Evolutionary conservation across 129 eudicot species (phyloP), one percentile per base, ranked within the genome.

Genomic region (Silybum marianum): DNA sequence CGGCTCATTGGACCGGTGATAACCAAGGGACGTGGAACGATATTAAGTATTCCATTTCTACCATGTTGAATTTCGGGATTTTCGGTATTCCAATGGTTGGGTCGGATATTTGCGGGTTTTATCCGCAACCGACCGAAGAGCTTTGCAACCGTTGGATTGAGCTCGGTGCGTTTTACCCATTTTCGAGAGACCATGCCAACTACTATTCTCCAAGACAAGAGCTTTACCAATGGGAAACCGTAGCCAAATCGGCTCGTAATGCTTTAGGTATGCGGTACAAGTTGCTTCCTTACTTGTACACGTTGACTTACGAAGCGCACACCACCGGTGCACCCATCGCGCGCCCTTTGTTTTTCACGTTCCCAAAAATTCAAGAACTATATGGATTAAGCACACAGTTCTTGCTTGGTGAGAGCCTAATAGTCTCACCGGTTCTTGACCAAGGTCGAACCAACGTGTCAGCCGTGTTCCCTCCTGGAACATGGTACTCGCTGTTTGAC

Each of bases 1-100:
- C 92, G 25, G 99, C 99, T 3, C 99, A 95, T 71, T 95, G 99
- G 99, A 95, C 99, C 8, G 99, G 99, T 82, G 99, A 95, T 72
- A 95, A 95, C 71, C 87, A 93, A 78, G 99, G 97, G 1, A 95
- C 98, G 0, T 95, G 97, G 97, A 84, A 93, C 23, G 92, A 95
- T 84, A 81, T 95, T 76, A 91, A 79, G 87, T 93, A 91, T 44
- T 91, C 98, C 9, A 95, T 95, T 66, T 91, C 93, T 1, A 93
- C 99, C 30, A 91, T 95, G 92, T 81, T 95, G 82, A 93, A 95
- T 46, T 95, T 95, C 10, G 99, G 99, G 4, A 72, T 95, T 44
- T 95, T 95, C 39, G 99, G 99, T n/a, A 83, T 95, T 26, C 99
- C 98, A 0, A 95, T 95, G 99, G 98, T 93, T 4, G 99, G 99